Percentiles rank a stretch among this genome's conserved stretches.
Conservation (phyloP, 2,329 filamentous ascomycete species). For the Catunica adiposa region DNA sequence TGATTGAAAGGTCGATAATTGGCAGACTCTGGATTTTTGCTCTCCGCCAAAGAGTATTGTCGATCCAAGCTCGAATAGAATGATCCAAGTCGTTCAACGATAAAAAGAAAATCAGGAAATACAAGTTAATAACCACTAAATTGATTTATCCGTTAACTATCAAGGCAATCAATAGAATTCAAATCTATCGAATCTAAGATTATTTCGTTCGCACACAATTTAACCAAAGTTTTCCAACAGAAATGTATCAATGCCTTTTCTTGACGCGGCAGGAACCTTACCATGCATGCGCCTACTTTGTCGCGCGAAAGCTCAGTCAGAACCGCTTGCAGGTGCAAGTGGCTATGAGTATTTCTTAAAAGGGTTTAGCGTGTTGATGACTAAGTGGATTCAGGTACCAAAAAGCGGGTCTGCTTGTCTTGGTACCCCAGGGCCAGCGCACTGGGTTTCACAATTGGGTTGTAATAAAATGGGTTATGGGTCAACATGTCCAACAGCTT, state of each 20-base stretch:
- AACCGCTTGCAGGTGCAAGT: background rate
- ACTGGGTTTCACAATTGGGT: background rate
- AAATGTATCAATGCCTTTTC: background rate
- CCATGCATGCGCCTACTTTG: background rate
- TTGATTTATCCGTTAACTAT: too few species aligned
- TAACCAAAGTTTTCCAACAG: background rate
- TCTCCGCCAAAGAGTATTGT: too few species aligned
- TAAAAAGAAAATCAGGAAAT: too few species aligned
- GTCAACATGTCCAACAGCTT: too few species aligned
- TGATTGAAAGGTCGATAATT: background rate
- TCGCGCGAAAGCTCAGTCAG: background rate
- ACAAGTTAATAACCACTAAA: too few species aligned
- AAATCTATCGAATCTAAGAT: too few species aligned
- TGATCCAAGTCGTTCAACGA: background rate
- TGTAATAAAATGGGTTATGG: too few species aligned
- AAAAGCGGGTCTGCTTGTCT: background rate
- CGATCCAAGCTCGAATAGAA: too few species aligned
- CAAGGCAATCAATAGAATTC: too few species aligned
- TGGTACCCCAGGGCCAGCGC: background rate
- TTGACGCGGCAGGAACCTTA: background rate
- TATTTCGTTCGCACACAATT: too few species aligned
- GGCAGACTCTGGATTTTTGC: background rate
- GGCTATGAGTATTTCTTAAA: background rate
- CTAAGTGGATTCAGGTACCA: slow-evolving; percentile 5
- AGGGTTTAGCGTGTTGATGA: slow-evolving; percentile 2